Base-by-base conservation (phyloP, 371 early-diverging fungal species). In the Astathelohania contejeani region DNA sequence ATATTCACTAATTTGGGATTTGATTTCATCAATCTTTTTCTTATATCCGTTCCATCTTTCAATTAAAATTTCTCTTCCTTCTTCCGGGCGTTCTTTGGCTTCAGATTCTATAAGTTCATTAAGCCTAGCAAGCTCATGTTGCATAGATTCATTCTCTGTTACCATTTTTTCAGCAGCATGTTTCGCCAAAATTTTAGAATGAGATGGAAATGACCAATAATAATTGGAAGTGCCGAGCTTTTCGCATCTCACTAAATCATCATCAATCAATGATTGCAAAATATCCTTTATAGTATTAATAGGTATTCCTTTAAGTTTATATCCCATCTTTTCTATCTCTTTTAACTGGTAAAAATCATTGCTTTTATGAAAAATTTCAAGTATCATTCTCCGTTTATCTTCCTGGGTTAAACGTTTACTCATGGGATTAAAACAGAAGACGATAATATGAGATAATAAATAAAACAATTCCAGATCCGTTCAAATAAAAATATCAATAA, bases 201-300 rank as follows among this genome's bases (percentile, higher is more conserved):
- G 75, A 56, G 85, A 82, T 0, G 85, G 85, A 63, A 86, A 90
- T 3, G 83, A 78, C 91, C 91, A 93, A 65, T 76, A 91, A 63
- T 83, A 87, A 58, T 84, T 90, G 9, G 84, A 82, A 10, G 81
- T 79, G 6, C 88, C 93, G 49, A 88, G 83, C 73, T 88, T 90
- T 57, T 93, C 90, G n/a, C 70, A 67, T n/a, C 72, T 76, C 9
- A 87, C 86, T 23, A 86, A 60, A 20, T 79, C 78, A 72, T 93
- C 93, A 66, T 84, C 82, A n/a, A 90, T 84, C 22, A 90, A 76
- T 12, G 78, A 73, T 60, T 86, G 83, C 0, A 93, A 63, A 0
- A 90, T 81, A 43, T 89, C 90, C 69, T 89, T 88, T 53, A 90
- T 82, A 0, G 85, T 78, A 55, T 87, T 85, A 18, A 75, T 56